Percentiles rank a stretch among this genome's conserved stretches.
Conservation (phyloP, 164 flowering plant genomes). For the Kingdonia uniflora region DNA sequence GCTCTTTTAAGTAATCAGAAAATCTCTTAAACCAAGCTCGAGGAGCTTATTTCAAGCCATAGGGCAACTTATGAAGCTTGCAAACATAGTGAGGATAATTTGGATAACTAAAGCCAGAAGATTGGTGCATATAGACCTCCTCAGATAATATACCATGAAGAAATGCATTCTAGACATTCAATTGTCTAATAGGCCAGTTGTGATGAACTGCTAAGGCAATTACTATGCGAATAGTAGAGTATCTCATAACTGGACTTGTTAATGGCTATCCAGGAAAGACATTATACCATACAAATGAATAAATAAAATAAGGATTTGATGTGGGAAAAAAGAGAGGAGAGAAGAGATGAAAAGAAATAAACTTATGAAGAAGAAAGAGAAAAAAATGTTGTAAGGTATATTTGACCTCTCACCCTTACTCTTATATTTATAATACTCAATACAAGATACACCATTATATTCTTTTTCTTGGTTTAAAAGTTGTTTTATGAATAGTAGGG, state of each 20-base stretch:
- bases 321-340: too few relatives aligned
- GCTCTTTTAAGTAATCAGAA: not conserved
- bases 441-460: too few relatives aligned
- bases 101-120: not conserved
- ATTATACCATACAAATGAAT: too few relatives aligned
- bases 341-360: too few relatives aligned
- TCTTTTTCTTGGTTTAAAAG: too few relatives aligned
- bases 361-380: too few relatives aligned
- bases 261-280: too few relatives aligned
- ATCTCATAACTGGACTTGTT: not conserved
- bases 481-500: too few relatives aligned
- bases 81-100: not conserved
- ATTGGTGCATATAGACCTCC: not conserved
- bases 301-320: too few relatives aligned
- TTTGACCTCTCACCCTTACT: too few relatives aligned
- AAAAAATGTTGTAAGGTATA: too few relatives aligned
- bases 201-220: slow-evolving; percentile 1
- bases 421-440: too few relatives aligned
- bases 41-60: slow-evolving; percentile 3
- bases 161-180: slow-evolving; percentile 1
- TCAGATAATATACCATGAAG: not conserved
- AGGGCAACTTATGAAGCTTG: not conserved
- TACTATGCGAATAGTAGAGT: not conserved
- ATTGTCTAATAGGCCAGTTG: not conserved
- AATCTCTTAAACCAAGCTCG: not conserved